Base-by-base conservation (phyloP, 371 early-diverging fungal genomes). In the Mucor plumbeus region DNA sequence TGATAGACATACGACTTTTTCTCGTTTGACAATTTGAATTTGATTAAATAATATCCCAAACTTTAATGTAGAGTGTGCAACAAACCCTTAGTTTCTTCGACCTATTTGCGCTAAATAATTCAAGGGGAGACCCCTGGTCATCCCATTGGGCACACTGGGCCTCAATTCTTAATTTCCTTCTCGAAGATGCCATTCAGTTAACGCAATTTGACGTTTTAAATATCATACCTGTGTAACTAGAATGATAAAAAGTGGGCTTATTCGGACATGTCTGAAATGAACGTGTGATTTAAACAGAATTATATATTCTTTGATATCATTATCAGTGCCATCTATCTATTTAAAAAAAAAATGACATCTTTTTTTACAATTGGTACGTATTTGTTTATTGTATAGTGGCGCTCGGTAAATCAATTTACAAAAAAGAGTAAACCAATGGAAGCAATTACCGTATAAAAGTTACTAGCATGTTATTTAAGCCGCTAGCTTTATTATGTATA, bases 121-220 rank as follows among this genome's bases (percentile, higher is more conserved):
- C 50, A 50, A 50, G 50, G 50, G 50, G 50, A 50, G 50, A 11
- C 50, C 50, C 50, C 50, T 50, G 50, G 11, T 26, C 9, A 21
- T 50, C 50, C 50, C 50, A 50, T 50, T 50, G 50, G 50, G 26
- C 26, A 10, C 26, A 21, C 50, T 50, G 50, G 26, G 50, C 13
- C 26, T 50, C 13, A 26, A 50, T 50, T 13, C 50, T 44, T 44
- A 17, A 44, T 44, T 44, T 44, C n/a, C 44, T 50, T 50, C 50
- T 50, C 50, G 50, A 50, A 50, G 50, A 50, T 50, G 50, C 50
- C 50, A 50, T 50, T 50, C 21, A 21, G 26, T 50, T 10, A 50
- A 50, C 50, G 50, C 26, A 50, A 50, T 21, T 50, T 50, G 50
- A 50, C 50, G 26, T 50, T 26, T 50, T 11, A 21, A 21, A 11